Evolutionary conservation across 345 rosid genomes (phyloP).

Genomic region (Gossypium ekmanianum): DNA sequence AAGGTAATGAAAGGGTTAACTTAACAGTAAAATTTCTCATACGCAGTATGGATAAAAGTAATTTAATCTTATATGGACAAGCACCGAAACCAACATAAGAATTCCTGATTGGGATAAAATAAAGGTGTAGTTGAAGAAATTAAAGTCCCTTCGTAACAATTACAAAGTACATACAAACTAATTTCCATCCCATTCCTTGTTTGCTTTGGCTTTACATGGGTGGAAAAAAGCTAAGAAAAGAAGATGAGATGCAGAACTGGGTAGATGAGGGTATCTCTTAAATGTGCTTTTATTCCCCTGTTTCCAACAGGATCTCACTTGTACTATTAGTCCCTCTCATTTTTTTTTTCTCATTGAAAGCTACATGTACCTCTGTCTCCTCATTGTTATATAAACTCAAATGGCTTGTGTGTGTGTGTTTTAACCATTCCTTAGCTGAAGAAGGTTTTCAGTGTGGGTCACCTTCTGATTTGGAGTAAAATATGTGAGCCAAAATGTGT

Average conservation of each 20-base stretch:
- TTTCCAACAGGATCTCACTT: constrained; percentile 9
- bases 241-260: constrained; percentile 12
- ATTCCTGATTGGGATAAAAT: neutral
- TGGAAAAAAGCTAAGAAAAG: constrained; percentile 22
- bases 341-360: constrained; percentile 24
- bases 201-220: constrained; percentile 14
- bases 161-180: constrained; percentile 10
- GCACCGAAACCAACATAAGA: too few relatives aligned
- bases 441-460: constrained; percentile 19
- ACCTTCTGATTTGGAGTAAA: constrained; percentile 29
- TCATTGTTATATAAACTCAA: constrained; percentile 11
- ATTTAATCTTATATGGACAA: neutral
- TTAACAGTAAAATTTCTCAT: neutral
- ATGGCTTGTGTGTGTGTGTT: neutral
- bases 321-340: neutral
- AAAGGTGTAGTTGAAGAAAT: neutral
- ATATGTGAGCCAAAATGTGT: constrained; percentile 13
- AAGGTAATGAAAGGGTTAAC: neutral
- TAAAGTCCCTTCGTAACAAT: neutral
- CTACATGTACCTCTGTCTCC: constrained; percentile 27
- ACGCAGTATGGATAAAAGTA: too few relatives aligned
- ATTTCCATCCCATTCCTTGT: constrained; percentile 22
- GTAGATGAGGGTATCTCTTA: constrained; percentile 23
- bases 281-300: constrained; percentile 17
- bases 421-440: neutral